Percentiles rank a stretch among this genome's conserved stretches.
These are phyloP conservation scores for Globisporangium viniferum DNA, from an alignment of 352 stramenopile species.

Conservation along the genomic window DNA sequence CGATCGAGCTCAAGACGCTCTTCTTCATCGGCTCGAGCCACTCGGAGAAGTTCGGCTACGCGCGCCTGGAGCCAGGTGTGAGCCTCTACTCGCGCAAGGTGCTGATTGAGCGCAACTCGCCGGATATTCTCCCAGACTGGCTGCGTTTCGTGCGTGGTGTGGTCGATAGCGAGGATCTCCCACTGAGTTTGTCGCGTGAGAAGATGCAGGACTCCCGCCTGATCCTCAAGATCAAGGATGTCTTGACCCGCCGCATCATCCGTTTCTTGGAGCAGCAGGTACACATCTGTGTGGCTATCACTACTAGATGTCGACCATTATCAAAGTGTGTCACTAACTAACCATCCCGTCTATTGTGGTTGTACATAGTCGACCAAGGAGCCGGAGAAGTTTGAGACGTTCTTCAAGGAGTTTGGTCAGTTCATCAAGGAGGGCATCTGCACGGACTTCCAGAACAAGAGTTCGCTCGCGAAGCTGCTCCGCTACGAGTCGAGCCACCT, in stretches of 20 bases:
- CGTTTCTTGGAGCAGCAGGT: slow-evolving; percentile 80
- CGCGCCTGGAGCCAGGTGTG: slow-evolving; percentile 95
- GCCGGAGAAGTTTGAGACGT: slow-evolving; percentile 95
- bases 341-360: not conserved
- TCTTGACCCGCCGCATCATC: slow-evolving; percentile 93
- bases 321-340: not conserved
- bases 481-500: slow-evolving; percentile 97
- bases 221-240: slow-evolving; percentile 95
- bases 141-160: slow-evolving; percentile 89
- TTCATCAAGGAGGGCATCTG: slow-evolving; percentile 99
- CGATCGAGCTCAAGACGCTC: slow-evolving; percentile 97
- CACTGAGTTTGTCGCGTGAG: slow-evolving; percentile 98
- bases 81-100: slow-evolving; percentile 99
- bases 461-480: slow-evolving; percentile 95
- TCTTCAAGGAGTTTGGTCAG: slow-evolving; percentile 97
- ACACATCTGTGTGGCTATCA: not conserved
- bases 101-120: slow-evolving; percentile 97
- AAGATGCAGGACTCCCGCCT: slow-evolving; percentile 98
- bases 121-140: slow-evolving; percentile 98
- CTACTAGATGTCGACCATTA: not conserved
- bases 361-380: slow-evolving; percentile 89
- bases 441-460: slow-evolving; percentile 90
- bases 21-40: slow-evolving; percentile 97
- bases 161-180: slow-evolving; percentile 98
- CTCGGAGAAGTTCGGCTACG: slow-evolving; percentile 96